phyloP scores from a whole-genome alignment of 371 early-diverging fungal species.

The Rhizopus stolonifer region DNA sequence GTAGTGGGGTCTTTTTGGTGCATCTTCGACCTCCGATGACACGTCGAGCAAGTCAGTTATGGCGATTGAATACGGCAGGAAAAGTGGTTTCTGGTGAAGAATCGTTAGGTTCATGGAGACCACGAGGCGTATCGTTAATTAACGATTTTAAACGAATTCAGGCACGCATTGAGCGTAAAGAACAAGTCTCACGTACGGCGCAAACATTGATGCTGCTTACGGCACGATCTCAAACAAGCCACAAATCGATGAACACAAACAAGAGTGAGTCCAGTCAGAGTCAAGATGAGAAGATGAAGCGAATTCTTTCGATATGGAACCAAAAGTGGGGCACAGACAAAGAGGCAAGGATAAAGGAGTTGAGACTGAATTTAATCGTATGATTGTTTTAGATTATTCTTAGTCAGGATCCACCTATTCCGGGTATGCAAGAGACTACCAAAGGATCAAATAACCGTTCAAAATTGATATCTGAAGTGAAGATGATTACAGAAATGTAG shows the following conservation, averaged over 20 bases:
- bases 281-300: constrained; percentile 30
- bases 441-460: constrained; percentile 8
- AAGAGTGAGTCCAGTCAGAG: neutral
- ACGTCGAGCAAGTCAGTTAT: constrained; percentile 57
- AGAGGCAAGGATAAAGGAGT: constrained; percentile 40
- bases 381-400: constrained; percentile 5
- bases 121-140: constrained; percentile 70
- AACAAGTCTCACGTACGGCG: constrained; percentile 46
- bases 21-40: constrained; percentile 57
- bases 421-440: constrained; percentile 35
- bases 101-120: constrained; percentile 67
- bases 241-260: constrained; percentile 10
- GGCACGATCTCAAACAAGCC: constrained; percentile 14
- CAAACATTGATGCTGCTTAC: constrained; percentile 25
- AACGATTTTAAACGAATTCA: constrained; percentile 50
- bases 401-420: constrained; percentile 12
- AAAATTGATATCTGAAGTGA: constrained; percentile 54
- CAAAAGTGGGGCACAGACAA: constrained; percentile 38
- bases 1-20: constrained; percentile 53
- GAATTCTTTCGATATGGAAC: constrained; percentile 47
- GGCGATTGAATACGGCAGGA: constrained; percentile 70
- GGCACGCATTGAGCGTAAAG: constrained; percentile 29
- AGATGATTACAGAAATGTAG: constrained; percentile 53
- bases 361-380: neutral
- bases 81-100: constrained; percentile 84